Evolutionary conservation across 106 monocot species (phyloP), one percentile per base, ranked within the genome.

Genomic region (Posidonia australis): DNA sequence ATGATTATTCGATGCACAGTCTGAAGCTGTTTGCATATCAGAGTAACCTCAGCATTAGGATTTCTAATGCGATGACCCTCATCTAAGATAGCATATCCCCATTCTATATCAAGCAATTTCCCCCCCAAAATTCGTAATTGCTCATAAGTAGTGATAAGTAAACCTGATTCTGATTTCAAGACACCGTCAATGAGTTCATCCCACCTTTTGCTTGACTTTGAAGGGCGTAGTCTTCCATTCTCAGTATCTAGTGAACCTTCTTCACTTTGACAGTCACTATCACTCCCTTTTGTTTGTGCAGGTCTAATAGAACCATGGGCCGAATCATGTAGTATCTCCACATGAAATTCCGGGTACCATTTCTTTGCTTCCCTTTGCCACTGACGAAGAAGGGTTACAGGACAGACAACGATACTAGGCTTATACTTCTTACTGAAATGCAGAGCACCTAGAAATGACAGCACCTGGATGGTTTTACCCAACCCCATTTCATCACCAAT

Each of bases 401-500:
- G 96, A 67, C 96, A 98, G 58, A 98, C 31, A 25, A 98, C 80
- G 70, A 91, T 90, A 64, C 90, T 90, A 27, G 90, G 87, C 74
- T 77, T 90, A 67, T 87, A 98, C 78, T 90, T 73, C 47, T 77
- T 75, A 63, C 96, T 90, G 68, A 79, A 80, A 69, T 98, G 96
- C 18, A 98, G 77, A 64, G 90, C 79, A 63, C 68, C 87, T 57
- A 98, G 87, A 76, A 90, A 98, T 43, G 96, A 80, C 24, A 90
- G 59, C 12, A 90, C 79, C 67, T 98, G 96, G 67, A 91, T 54
- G 12, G 96, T 98, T 66, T 98, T 98, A 26, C 96, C 96, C 13
- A 98, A 78, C 44, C 90, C 96, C 96, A 98, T 98, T 75, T 98
- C 96, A 80, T 98, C 96, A 19, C 90, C 96, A 46, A 98, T 98